Conservation (phyloP, 2,329 filamentous ascomycete genomes). For the Claviceps paspali region DNA sequence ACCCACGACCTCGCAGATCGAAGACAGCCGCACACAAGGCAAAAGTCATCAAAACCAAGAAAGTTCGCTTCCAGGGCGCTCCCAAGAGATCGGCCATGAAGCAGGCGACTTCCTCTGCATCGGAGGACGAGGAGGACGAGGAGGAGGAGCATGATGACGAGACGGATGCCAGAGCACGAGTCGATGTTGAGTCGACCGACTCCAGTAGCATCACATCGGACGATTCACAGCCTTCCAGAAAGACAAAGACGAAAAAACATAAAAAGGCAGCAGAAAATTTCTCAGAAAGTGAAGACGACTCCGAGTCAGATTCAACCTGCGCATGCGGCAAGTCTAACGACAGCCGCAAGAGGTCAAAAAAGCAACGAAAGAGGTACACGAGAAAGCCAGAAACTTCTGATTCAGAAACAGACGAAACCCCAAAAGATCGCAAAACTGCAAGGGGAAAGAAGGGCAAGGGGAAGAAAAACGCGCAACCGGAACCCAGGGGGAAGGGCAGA, state of each 20-base stretch:
- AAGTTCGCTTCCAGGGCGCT: slow-evolving; percentile 26
- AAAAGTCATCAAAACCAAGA: slow-evolving; percentile 17
- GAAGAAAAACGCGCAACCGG: slow-evolving; percentile 7
- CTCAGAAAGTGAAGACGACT: slow-evolving; percentile 14
- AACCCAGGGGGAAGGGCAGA: slow-evolving; percentile 9
- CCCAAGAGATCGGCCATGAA: slow-evolving; percentile 24
- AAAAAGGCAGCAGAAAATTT: slow-evolving; percentile 7
- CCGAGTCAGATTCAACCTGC: slow-evolving; percentile 20
- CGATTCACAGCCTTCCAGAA: slow-evolving; percentile 6
- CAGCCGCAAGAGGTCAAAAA: too few relatives aligned
- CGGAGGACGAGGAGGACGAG: neutral
- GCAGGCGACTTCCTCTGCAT: slow-evolving; percentile 11
- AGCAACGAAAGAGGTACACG: too few relatives aligned
- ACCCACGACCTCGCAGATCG: slow-evolving; percentile 24
- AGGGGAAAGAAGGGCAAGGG: slow-evolving; percentile 8
- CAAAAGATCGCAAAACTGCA: too few relatives aligned
- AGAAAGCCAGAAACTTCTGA: slow-evolving; percentile 2
- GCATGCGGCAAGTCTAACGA: too few relatives aligned
- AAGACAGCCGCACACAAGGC: neutral
- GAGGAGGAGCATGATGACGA: slow-evolving; percentile 8
- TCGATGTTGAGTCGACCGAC: slow-evolving; percentile 9
- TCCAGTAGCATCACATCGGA: slow-evolving; percentile 8
- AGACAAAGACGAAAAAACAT: slow-evolving; percentile 9
- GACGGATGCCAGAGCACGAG: slow-evolving; percentile 10
- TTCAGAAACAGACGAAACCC: slow-evolving; percentile 8